These are phyloP conservation scores for Centella asiatica DNA, from an alignment of 129 eudicot genomes.

Conservation along the genomic window DNA sequence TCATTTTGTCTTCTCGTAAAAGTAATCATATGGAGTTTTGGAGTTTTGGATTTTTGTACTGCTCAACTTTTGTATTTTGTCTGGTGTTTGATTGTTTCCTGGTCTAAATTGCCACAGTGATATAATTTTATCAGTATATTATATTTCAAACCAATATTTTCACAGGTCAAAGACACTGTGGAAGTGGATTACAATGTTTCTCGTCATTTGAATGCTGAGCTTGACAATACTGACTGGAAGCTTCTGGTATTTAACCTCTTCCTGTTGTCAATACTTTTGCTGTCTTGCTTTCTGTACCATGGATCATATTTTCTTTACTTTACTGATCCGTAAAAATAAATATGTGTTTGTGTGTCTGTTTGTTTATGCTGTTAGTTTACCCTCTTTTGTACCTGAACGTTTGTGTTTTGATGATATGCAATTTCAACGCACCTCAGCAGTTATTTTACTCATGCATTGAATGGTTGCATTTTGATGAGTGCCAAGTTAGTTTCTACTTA, in stretches of 20 bases:
- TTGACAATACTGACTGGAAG: slow-evolving; percentile 63
- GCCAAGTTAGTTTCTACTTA: not conserved
- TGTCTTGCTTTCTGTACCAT: not conserved
- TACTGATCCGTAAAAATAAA: not conserved
- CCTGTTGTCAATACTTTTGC: not conserved
- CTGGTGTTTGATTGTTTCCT: not conserved
- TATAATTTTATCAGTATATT: not conserved
- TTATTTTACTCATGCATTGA: not conserved
- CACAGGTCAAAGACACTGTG: slow-evolving; percentile 86
- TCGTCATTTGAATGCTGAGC: slow-evolving; percentile 72
- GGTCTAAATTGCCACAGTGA: not conserved
- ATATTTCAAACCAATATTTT: slow-evolving; percentile 4
- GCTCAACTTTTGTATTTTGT: not conserved
- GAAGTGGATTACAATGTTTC: slow-evolving; percentile 94
- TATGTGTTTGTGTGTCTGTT: too few species aligned
- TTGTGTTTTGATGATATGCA: too few species aligned
- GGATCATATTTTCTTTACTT: not conserved
- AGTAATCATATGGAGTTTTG: too few species aligned
- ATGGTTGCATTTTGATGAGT: not conserved
- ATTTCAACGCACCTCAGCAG: not conserved
- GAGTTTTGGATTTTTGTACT: not conserved
- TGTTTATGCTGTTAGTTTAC: too few species aligned
- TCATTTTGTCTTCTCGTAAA: too few species aligned
- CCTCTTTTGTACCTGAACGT: too few species aligned
- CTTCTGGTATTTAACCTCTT: slow-evolving; percentile 49